Base-by-base conservation (phyloP, 257 asterid species). In the Jacaranda mimosifolia region DNA sequence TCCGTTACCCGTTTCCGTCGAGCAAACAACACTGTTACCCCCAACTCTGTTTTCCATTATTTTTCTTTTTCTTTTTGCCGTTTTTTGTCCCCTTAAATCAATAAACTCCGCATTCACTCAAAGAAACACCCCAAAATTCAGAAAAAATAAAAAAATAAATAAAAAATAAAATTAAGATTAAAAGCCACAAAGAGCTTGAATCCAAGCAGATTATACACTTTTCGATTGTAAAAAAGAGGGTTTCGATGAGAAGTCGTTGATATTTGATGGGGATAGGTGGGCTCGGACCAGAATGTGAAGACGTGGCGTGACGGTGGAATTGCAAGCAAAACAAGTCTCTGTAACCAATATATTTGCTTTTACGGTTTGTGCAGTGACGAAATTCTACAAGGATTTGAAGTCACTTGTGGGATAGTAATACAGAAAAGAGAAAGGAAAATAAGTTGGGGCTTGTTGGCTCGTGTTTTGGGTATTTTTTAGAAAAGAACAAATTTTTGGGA, bases 1-100 rank as follows among this genome's bases (percentile, higher is more conserved):
- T 17, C 95, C 96, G 76, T 85, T 76, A 26, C 75, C 87, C 67
- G 92, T 82, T 82, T 78, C 96, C 75, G 87, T 82, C 49, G 91
- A 86, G 79, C 89, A 82, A 70, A 91, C 91, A 43, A 12, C 90
- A 70, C 57, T 73, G 68, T 83, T 68, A 42, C 14, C 72, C 14
- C 79, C 84, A 21, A 46, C 76, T 52, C 81, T 87, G 73, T 79
- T 86, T 55, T 88, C 92, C 88, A 85, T 87, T 78, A 2, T 26
- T 26, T 2, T 26, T 26, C 32, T 2, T 42, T 5, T 68, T 76
- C 69, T 17, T 9, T 48, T 38, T 46, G 12, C 12, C 72, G 26
- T 35, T 8, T 17, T 12, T 9, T 3, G 10, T 3, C 32, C 58
- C 40, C 26, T 72, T 59, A 68, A 77, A 53, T 60, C 10, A 68